Evolutionary conservation across 805 yeast species (phyloP).

Genomic region (Wickerhamiella shivajii): DNA sequence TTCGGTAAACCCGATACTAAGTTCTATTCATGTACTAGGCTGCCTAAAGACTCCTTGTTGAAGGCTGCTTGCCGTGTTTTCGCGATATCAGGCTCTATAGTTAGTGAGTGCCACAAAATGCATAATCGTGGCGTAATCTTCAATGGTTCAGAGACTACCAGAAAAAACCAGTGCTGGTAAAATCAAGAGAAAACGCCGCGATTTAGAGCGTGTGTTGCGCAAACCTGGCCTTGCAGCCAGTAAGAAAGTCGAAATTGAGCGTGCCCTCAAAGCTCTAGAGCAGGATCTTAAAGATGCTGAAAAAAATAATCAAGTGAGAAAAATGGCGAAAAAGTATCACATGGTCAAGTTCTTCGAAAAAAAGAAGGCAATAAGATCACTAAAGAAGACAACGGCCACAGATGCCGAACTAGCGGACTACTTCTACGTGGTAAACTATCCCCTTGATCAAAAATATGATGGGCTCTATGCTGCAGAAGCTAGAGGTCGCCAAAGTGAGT

Average conservation of each 20-base stretch:
- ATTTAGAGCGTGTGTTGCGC: conserved; percentile 56
- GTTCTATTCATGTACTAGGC: too few species aligned
- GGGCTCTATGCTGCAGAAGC: conserved; percentile 46
- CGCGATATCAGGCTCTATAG: too few species aligned
- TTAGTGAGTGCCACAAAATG: too few species aligned
- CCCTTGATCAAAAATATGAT: conserved; percentile 64
- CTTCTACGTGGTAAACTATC: conserved; percentile 64
- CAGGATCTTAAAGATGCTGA: conserved; percentile 41
- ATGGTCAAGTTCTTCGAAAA: conserved; percentile 87
- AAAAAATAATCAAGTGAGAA: conserved; percentile 32
- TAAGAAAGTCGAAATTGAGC: conserved; percentile 33
- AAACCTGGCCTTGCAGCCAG: conserved; percentile 47
- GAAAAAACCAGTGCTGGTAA: conserved; percentile 25
- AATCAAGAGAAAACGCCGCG: conserved; percentile 75
- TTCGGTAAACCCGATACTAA: too few species aligned
- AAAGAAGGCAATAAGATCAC: conserved; percentile 65
- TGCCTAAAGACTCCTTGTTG: too few species aligned
- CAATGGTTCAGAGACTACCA: conserved; percentile 3
- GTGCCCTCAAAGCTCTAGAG: conserved; percentile 53
- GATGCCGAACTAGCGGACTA: conserved; percentile 33
- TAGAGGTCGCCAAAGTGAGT: conserved; percentile 30
- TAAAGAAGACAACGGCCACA: conserved; percentile 34
- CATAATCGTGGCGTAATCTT: too few species aligned
- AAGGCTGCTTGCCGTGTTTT: too few species aligned
- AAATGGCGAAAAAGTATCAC: conserved; percentile 61